Percentiles rank a stretch among this genome's conserved stretches.
These are phyloP conservation scores for Polygonum aviculare DNA, from an alignment of 148 eudicot species.

Conservation along the genomic window DNA sequence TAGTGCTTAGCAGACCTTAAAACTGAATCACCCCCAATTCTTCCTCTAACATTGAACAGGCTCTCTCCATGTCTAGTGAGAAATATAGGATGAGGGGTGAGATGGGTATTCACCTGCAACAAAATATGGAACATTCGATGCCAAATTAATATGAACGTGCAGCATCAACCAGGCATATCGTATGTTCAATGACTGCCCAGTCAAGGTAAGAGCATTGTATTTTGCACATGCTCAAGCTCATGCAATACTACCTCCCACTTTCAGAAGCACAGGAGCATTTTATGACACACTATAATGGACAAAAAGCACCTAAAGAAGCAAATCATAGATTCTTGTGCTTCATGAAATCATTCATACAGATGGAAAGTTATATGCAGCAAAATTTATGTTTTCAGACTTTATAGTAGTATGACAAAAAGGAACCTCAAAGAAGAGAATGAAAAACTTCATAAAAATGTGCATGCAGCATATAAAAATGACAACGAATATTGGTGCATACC, in stretches of 20 bases:
- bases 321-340: neutral
- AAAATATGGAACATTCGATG: neutral
- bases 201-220: neutral
- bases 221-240: neutral
- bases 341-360: neutral
- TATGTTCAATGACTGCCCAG: neutral
- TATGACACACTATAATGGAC: neutral
- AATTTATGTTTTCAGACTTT: neutral
- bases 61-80: slow-evolving; percentile 99
- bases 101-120: slow-evolving; percentile 82
- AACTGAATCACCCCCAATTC: slow-evolving; percentile 85
- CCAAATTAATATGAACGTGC: neutral
- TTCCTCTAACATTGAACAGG: slow-evolving; percentile 78
- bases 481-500: slow-evolving; percentile 34
- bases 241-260: neutral
- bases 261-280: neutral
- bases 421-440: neutral
- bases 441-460: neutral
- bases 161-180: neutral
- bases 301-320: neutral
- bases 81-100: slow-evolving; percentile 90
- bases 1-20: slow-evolving; percentile 40
- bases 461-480: neutral
- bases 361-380: neutral
- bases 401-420: neutral